phyloP scores from a whole-genome alignment of 768 basidiomycete genomes.

The Cytidiella melzeri region DNA sequence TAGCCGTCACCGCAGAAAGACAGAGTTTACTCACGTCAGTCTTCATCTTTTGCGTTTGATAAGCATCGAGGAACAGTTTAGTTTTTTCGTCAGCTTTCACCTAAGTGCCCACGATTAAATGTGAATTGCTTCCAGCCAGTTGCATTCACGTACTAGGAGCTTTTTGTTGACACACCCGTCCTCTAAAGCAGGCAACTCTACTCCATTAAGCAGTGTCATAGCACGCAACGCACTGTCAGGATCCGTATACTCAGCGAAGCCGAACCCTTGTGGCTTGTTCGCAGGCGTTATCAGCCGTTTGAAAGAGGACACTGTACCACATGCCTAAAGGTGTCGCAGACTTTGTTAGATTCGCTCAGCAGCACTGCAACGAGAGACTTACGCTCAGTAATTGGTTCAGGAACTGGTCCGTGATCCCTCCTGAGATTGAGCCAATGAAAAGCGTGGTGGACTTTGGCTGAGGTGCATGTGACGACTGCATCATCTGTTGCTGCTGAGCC shows the following conservation, averaged over 20 bases:
- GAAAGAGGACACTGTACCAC: constrained; percentile 84
- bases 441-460: constrained; percentile 71
- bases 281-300: constrained; percentile 90
- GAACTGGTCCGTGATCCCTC: constrained; percentile 81
- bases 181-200: constrained; percentile 57
- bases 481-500: constrained; percentile 73
- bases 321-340: constrained; percentile 51
- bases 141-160: constrained; percentile 64
- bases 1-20: constrained; percentile 3
- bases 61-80: constrained; percentile 79
- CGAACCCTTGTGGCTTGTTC: constrained; percentile 94
- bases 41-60: constrained; percentile 68
- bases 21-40: constrained; percentile 59
- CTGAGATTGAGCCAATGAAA: constrained; percentile 94
- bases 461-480: constrained; percentile 51
- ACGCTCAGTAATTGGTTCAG: constrained; percentile 75
- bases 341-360: neutral
- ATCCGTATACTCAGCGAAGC: constrained; percentile 94
- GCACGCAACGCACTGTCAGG: constrained; percentile 86
- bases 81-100: constrained; percentile 98
- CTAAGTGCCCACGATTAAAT: constrained; percentile 32
- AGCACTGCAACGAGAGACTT: constrained; percentile 27
- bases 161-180: constrained; percentile 58
- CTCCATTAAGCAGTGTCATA: constrained; percentile 54
- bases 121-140: neutral